Evolutionary conservation across 2,329 filamentous ascomycete species (phyloP), one percentile per base, ranked within the genome.

Genomic region (Fusarium nelsonii): DNA sequence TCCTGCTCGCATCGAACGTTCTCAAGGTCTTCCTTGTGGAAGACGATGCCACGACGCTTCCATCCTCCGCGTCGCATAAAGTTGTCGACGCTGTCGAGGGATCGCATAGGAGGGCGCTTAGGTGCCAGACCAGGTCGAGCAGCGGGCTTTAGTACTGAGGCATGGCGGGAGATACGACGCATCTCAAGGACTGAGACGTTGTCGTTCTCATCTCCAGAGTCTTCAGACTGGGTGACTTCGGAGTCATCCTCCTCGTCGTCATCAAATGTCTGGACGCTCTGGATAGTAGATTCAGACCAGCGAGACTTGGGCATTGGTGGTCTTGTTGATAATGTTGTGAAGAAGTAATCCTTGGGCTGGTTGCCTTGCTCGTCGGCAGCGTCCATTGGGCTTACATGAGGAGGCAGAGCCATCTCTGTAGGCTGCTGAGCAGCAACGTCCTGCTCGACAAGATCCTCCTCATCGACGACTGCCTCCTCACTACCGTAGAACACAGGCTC

Each of bases 281-380:
- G 74, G 57, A 82, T 78, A 32, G 81, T 83, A 9, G 81, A 83
- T 54, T 81, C 81, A 39, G 81, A 83, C 81, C 81, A 83, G 58
- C 77, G 78, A 20, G 80, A 82, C 51, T 77, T 74, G 3, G 76
- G 78, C 66, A 80, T 61, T 6, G 73, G 65, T 20, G 79, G 78
- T 18, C 76, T 73, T 61, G 71, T 69, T 41, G 73, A 54, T 39
- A 78, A 62, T 33, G 74, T 71, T 63, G 74, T 59, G 59, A 74
- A 71, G 70, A 80, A 81, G 71, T 80, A 80, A 39, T 80, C 79
- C 26, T 68, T 68, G 9, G 76, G 67, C 28, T 77, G 73, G 8
- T 73, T 68, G 37, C 54, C 33, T 39, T 74, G 69, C 43, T 73
- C 61, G 46, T 69, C 65, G 48, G 65, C 56, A 54, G 71, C 58